Percentiles rank a stretch among this genome's conserved stretches.
Evolutionary conservation across 148 eudicot species (phyloP).

Genomic region (Vaccinium macrocarpon): DNA sequence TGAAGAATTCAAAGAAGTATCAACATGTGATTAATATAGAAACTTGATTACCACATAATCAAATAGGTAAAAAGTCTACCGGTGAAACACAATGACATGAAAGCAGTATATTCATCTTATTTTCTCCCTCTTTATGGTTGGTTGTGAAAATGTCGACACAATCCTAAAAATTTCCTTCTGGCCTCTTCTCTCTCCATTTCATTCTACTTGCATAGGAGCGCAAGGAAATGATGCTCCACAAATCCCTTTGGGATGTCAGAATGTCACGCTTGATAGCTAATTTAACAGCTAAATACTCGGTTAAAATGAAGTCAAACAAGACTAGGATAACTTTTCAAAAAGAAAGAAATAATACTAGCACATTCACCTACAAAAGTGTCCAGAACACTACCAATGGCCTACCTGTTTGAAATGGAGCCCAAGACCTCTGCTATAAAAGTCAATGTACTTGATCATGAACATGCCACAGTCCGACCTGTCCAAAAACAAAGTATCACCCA

Average conservation of each 20-base stretch:
- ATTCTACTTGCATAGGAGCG: not conserved
- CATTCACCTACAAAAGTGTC: not conserved
- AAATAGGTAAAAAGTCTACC: not conserved
- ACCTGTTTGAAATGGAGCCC: constrained; percentile 88
- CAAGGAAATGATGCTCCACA: not conserved
- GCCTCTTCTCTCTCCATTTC: not conserved
- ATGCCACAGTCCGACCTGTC: constrained; percentile 93
- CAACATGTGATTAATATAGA: not conserved
- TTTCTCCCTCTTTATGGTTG: not conserved
- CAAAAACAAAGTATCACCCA: constrained; percentile 16
- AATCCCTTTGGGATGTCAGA: not conserved
- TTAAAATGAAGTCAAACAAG: not conserved
- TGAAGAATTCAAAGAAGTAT: not conserved
- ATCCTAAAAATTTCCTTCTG: not conserved
- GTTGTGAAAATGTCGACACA: not conserved
- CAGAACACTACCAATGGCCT: constrained; percentile 4
- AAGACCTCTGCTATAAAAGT: constrained; percentile 88
- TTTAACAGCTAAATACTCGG: not conserved
- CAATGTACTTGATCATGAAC: constrained; percentile 93
- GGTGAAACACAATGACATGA: not conserved
- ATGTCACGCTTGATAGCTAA: not conserved
- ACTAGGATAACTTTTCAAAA: not conserved
- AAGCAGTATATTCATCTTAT: constrained; percentile 7
- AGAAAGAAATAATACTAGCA: not conserved
- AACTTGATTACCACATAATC: not conserved